Base-by-base conservation (phyloP, 1,284 basidiomycete genomes). In the Lentinus polychrous region DNA sequence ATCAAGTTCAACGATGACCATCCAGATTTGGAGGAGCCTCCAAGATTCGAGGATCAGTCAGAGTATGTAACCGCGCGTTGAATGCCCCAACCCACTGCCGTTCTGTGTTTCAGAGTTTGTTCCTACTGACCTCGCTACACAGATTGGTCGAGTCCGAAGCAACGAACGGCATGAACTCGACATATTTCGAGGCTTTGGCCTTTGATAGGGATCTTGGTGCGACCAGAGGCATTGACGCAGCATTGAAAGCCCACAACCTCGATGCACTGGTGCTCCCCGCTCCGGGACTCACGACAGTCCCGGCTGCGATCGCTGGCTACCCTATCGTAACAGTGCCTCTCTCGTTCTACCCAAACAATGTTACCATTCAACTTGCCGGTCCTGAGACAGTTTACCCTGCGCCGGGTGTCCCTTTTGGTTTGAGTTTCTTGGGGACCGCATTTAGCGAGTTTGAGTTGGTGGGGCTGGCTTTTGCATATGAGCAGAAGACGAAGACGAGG, bases 391-490 rank as follows among this genome's bases (percentile, higher is more conserved):
- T 76, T 1, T 75, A 74, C 49, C 76, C 76, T 0, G 78, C 76
- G 0, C 80, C 80, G 0, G 76, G 79, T 10, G 68, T 78, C 6
- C 83, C 83, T 0, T 76, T 84, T 42, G 83, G 83, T 0, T 62
- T 86, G 2, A 75, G 77, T 0, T 84, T 85, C 63, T 57, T 83
- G 14, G 79, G 81, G 3, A 79, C 76, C 1, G 80, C 81, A 3
- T 84, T 75, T 63, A 77, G 74, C 48, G 83, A 85, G 51, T 78
- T 76, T 49, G 60, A 75, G 24, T 66, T 86, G 27, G 68, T 86
- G 46, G 67, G 74, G 0, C 75, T 77, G 49, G 83, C 74, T 3
- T 83, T 75, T 61, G 81, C 82, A 1, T 85, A 81, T 56, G 82
- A 86, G 57, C 81, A 84, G 56, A 69, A 71, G 53, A 86, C 83